Conservation (phyloP, 164 flowering plant species). For the Stephania yunnanensis region DNA sequence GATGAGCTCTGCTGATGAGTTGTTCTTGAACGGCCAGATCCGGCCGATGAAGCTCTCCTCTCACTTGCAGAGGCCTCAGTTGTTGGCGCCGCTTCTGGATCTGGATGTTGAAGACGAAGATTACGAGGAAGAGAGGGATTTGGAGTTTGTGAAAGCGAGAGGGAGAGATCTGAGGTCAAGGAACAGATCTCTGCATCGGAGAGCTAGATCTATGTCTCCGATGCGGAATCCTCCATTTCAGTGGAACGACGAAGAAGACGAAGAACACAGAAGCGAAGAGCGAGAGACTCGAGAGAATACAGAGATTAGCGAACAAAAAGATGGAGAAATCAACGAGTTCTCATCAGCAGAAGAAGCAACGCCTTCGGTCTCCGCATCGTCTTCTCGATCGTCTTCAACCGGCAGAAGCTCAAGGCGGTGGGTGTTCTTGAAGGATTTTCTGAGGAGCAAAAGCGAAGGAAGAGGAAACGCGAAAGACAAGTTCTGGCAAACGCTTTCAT, state of each 20-base stretch:
- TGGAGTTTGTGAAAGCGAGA: conserved; percentile 20
- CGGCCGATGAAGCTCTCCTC: conserved; percentile 67
- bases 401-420: conserved; percentile 37
- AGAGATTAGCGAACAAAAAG: conserved; percentile 6
- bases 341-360: conserved; percentile 22
- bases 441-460: conserved; percentile 53
- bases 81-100: conserved; percentile 44
- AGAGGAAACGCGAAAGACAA: conserved; percentile 31
- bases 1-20: conserved; percentile 72
- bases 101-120: conserved; percentile 37
- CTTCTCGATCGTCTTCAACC: conserved; percentile 37
- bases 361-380: conserved; percentile 35
- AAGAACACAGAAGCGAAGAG: neutral
- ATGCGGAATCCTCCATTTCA: conserved; percentile 22
- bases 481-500: conserved; percentile 29
- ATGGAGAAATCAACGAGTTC: conserved; percentile 3
- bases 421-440: conserved; percentile 36
- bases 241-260: conserved; percentile 26
- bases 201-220: conserved; percentile 63
- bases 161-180: conserved; percentile 48
- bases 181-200: conserved; percentile 41
- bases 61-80: conserved; percentile 53
- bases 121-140: conserved; percentile 26
- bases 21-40: conserved; percentile 73
- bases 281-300: neutral